A percentile compares a stretch with the other conserved stretches of the same genome.
These are phyloP conservation scores for Alloteropsis semialata DNA, from an alignment of 176 grass and related monocot species.

Conservation along the genomic window DNA sequence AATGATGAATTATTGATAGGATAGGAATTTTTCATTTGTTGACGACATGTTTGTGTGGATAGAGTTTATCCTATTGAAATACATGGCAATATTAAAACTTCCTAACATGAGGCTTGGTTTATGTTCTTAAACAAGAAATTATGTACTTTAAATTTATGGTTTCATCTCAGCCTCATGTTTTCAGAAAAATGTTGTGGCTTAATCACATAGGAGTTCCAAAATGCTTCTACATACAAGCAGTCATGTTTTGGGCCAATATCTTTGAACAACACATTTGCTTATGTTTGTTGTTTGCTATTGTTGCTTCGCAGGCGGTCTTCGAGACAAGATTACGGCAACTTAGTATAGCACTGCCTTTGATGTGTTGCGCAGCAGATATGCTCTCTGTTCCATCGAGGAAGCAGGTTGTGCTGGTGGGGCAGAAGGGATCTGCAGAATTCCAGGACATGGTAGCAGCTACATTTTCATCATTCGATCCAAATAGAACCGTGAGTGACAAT, in stretches of 20 bases:
- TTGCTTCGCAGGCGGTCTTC: conserved; percentile 65
- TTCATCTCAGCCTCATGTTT: background rate
- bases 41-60: background rate
- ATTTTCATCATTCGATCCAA: conserved; percentile 77
- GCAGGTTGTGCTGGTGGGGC: conserved; percentile 75
- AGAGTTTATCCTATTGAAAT: background rate
- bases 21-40: background rate
- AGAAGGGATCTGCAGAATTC: conserved; percentile 58
- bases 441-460: conserved; percentile 50
- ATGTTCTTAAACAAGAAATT: background rate
- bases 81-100: background rate
- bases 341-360: conserved; percentile 83
- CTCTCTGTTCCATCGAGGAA: conserved; percentile 64
- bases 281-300: conserved; percentile 1
- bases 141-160: background rate
- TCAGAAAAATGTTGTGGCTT: background rate
- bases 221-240: background rate
- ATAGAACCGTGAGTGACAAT: conserved; percentile 66
- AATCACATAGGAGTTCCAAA: background rate
- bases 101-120: background rate
- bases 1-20: background rate
- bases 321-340: conserved; percentile 66
- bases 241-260: background rate
- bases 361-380: conserved; percentile 93
- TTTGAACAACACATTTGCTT: background rate